Base-by-base conservation (phyloP, 2,329 filamentous ascomycete genomes). In the Sarocladiaceae sp. region DNA sequence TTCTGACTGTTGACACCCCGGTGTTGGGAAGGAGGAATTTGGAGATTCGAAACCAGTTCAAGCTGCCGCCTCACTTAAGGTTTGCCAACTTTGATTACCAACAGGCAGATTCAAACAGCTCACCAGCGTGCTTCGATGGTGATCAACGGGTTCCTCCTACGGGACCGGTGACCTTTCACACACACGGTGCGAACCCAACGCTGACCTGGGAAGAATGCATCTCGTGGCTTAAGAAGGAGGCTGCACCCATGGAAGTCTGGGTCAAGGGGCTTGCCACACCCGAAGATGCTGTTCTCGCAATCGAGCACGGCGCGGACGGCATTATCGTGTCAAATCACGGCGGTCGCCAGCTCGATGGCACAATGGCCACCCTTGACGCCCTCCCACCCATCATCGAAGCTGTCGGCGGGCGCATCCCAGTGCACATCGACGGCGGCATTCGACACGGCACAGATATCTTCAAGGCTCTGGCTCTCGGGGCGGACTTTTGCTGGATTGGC, bases 241-340 rank as follows among this genome's bases (percentile, higher is more conserved):
- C 3, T 26, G 37, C 7, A 71, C 76, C 67, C 73, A 50, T 74
- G 82, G 61, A 62, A 7, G 57, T 65, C 39, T 58, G 64, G 28
- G 56, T 62, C 18, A 65, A 64, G 53, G 64, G 63, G 8, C 61
- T 67, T 20, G 56, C 58, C 47, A 62, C 54, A 23, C 62, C 61
- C n/a, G 62, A 62, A 28, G 62, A 67, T 54, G 65, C 61, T 12
- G 48, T 55, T 6, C 20, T 53, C 11, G 82, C 82, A 2, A 74
- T 83, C 31, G 75, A 85, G 50, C 61, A 75, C 12, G 84, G 83
- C 0, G 78, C 80, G 3, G 80, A 89, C 57, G 86, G 82, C 0
- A 86, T 90, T 46, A 76, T 90, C 1, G 71, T 90, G 2, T 81
- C 77, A 13, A 90, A 90, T 58, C 87, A 90, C 62, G 87, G 86